Percentiles rank a stretch among this genome's conserved stretches.
Conservation (phyloP, 208 protist species). For the Leishmania guyanensis region DNA sequence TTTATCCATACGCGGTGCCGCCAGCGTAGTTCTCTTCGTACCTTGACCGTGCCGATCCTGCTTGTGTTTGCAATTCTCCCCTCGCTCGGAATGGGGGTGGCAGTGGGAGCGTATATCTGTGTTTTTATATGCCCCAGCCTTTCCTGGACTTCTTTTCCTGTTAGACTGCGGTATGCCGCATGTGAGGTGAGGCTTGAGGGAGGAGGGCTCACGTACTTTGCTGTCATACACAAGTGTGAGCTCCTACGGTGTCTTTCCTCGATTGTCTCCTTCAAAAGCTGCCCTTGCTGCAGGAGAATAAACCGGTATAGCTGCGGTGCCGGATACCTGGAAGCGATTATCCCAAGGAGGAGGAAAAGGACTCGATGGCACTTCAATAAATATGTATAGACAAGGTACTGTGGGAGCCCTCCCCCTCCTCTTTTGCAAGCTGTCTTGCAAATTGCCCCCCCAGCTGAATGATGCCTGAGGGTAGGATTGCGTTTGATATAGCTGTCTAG, state of each 20-base stretch:
- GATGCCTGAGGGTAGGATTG: neutral
- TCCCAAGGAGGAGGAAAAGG: neutral
- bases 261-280: neutral
- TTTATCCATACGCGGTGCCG: neutral
- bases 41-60: neutral
- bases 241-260: neutral
- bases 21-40: neutral
- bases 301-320: neutral
- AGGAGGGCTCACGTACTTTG: neutral
- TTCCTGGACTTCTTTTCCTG: neutral
- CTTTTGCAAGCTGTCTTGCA: neutral
- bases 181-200: neutral
- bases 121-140: neutral
- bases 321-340: neutral
- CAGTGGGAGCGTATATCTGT: neutral
- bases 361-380: neutral
- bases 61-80: neutral
- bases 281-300: neutral
- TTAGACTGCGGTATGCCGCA: neutral
- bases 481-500: neutral
- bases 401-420: neutral
- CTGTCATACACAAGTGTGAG: neutral
- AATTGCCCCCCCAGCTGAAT: neutral
- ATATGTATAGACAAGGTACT: neutral
- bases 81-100: too few species aligned